These are phyloP conservation scores for Epichloe sibirici DNA, from an alignment of 2,329 filamentous ascomycete genomes.

Conservation along the genomic window DNA sequence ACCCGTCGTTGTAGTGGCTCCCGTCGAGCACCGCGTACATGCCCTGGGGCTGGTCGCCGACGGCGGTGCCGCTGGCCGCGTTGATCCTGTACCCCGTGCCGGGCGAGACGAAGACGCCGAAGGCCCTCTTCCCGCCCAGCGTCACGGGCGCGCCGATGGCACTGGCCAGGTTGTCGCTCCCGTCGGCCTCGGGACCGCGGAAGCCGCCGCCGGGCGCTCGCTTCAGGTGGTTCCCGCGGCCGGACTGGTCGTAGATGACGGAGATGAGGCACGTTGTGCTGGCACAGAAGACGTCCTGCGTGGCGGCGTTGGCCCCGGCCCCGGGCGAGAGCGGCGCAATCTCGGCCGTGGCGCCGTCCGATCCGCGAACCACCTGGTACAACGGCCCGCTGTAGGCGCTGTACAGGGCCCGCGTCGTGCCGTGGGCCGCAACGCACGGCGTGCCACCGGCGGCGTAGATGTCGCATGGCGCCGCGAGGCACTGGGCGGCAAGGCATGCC, in stretches of 20 bases:
- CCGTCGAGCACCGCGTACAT: conserved; percentile 51
- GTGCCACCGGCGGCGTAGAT: conserved; percentile 46
- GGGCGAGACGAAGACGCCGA: conserved; percentile 50
- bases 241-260: conserved; percentile 55
- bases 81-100: conserved; percentile 54
- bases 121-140: conserved; percentile 47
- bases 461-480: conserved; percentile 36
- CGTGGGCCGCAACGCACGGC: conserved; percentile 52
- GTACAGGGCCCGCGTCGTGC: conserved; percentile 52
- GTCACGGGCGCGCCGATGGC: conserved; percentile 50
- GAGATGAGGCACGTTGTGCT: conserved; percentile 50
- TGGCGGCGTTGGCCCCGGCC: conserved; percentile 47
- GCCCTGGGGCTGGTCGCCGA: conserved; percentile 41
- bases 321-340: conserved; percentile 22
- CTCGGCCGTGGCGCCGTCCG: conserved; percentile 20
- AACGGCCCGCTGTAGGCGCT: conserved; percentile 37
- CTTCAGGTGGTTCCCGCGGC: conserved; percentile 47
- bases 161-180: conserved; percentile 47
- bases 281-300: conserved; percentile 49
- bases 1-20: conserved; percentile 44
- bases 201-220: conserved; percentile 46
- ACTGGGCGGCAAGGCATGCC: neutral
- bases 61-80: conserved; percentile 36
- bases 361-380: conserved; percentile 48
- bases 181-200: conserved; percentile 40